Conservation (phyloP, 345 rosid genomes). For the Brassica napus region DNA sequence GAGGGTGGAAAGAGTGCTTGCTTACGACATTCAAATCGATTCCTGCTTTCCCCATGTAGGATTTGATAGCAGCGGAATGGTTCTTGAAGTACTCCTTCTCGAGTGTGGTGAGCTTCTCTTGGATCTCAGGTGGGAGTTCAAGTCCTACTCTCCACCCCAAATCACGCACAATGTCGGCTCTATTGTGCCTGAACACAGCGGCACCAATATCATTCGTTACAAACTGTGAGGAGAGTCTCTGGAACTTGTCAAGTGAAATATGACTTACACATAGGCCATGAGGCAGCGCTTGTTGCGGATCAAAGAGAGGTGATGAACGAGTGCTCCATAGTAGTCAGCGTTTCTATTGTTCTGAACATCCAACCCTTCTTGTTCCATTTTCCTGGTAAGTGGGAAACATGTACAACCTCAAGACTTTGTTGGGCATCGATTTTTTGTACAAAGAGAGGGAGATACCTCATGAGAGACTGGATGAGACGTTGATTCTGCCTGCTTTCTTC, state of each 20-base stretch:
- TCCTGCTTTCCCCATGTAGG: slow-evolving; percentile 69
- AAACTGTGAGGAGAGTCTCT: background rate
- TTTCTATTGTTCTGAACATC: slow-evolving; percentile 78
- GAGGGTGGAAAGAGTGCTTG: background rate
- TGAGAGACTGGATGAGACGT: slow-evolving; percentile 57
- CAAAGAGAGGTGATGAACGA: slow-evolving; percentile 82
- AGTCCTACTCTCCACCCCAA: slow-evolving; percentile 77
- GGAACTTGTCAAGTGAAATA: background rate
- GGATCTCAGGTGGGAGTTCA: slow-evolving; percentile 74
- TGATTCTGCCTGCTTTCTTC: slow-evolving; percentile 65
- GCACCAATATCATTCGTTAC: too few species aligned
- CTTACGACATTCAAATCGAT: slow-evolving; percentile 84
- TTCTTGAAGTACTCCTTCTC: slow-evolving; percentile 73
- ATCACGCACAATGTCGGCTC: slow-evolving; percentile 77
- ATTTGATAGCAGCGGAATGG: slow-evolving; percentile 64
- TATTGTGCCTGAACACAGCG: slow-evolving; percentile 49
- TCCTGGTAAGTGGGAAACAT: slow-evolving; percentile 45
- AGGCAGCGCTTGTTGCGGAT: slow-evolving; percentile 90
- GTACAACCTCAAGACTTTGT: background rate
- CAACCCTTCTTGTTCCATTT: slow-evolving; percentile 84
- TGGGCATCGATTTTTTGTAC: background rate
- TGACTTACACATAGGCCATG: slow-evolving; percentile 79
- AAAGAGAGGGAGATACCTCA: slow-evolving; percentile 43
- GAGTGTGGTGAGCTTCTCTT: slow-evolving; percentile 61
- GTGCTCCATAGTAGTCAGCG: slow-evolving; percentile 86